These are phyloP conservation scores for Cryptococcus sp. DNA, from an alignment of 1,284 basidiomycete species.

Conservation along the genomic window DNA sequence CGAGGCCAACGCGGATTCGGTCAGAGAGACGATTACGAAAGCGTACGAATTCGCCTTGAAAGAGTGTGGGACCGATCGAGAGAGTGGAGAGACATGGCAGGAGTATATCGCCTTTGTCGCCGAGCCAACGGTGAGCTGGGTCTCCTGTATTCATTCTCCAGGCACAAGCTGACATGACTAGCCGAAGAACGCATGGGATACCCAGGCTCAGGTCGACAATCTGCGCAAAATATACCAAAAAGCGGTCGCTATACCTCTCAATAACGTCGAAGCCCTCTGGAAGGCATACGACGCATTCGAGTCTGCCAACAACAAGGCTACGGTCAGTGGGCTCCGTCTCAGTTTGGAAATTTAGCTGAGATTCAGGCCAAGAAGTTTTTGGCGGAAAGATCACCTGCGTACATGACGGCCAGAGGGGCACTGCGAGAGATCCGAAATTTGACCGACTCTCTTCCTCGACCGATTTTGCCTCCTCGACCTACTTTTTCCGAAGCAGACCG, in stretches of 20 bases:
- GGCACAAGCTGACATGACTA: slow-evolving; percentile 29
- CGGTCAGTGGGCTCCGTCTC: slow-evolving; percentile 49
- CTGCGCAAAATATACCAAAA: slow-evolving; percentile 88
- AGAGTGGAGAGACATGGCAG: slow-evolving; percentile 55
- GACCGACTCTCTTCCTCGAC: slow-evolving; percentile 58
- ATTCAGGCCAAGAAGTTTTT: slow-evolving; percentile 81
- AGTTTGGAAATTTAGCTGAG: not conserved
- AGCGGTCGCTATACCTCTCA: slow-evolving; percentile 86
- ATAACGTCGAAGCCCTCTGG: slow-evolving; percentile 92
- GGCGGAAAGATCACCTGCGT: slow-evolving; percentile 70
- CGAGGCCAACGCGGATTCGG: slow-evolving; percentile 48
- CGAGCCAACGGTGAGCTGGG: slow-evolving; percentile 61
- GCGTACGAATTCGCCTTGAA: slow-evolving; percentile 92
- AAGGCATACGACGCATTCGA: slow-evolving; percentile 93
- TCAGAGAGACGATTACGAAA: slow-evolving; percentile 69
- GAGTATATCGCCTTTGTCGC: slow-evolving; percentile 77
- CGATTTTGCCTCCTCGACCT: slow-evolving; percentile 63
- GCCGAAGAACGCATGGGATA: slow-evolving; percentile 82
- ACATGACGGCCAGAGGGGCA: slow-evolving; percentile 90
- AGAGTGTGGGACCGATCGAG: slow-evolving; percentile 70
- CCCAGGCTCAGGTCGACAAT: slow-evolving; percentile 90
- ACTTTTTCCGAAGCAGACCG: slow-evolving; percentile 69
- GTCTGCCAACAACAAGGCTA: slow-evolving; percentile 81
- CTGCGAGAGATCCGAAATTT: slow-evolving; percentile 72
- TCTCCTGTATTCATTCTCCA: not conserved